These are phyloP conservation scores for Stylonectria norvegica DNA, from an alignment of 2,329 filamentous ascomycete genomes.

Conservation along the genomic window DNA sequence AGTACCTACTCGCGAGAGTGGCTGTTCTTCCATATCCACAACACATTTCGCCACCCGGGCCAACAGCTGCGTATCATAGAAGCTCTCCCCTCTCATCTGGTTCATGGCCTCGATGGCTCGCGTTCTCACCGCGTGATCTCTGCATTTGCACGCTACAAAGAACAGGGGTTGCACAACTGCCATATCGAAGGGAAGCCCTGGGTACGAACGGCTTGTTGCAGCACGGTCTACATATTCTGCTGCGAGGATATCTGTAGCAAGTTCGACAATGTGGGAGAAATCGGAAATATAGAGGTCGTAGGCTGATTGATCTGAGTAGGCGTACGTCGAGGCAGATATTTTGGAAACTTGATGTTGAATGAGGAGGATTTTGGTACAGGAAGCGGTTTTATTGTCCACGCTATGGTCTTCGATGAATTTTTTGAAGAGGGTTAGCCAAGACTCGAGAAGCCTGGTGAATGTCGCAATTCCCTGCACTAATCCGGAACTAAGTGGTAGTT, in stretches of 20 bases:
- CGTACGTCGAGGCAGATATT: not conserved
- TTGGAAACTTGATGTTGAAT: not conserved
- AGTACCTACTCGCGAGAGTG: not conserved
- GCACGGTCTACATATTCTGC: not conserved
- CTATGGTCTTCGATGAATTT: not conserved
- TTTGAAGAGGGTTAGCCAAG: not conserved
- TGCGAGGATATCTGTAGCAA: not conserved
- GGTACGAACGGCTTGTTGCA: not conserved
- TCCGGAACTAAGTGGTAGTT: not conserved
- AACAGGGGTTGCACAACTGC: not conserved
- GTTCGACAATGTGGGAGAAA: not conserved
- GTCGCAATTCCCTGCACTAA: not conserved
- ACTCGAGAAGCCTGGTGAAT: not conserved
- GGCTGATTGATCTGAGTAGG: not conserved
- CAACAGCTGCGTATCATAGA: not conserved
- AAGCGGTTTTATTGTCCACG: not conserved
- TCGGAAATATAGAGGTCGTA: not conserved
- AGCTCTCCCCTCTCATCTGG: not conserved
- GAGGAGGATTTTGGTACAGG: not conserved
- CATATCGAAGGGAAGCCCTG: not conserved
- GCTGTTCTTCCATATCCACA: not conserved
- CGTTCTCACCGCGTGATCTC: not conserved
- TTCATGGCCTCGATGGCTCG: not conserved
- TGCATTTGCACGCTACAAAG: constrained; percentile 1
- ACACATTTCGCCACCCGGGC: not conserved